Evolutionary conservation across 2,329 filamentous ascomycete species (phyloP).

Genomic region (Ophiostoma piceae): DNA sequence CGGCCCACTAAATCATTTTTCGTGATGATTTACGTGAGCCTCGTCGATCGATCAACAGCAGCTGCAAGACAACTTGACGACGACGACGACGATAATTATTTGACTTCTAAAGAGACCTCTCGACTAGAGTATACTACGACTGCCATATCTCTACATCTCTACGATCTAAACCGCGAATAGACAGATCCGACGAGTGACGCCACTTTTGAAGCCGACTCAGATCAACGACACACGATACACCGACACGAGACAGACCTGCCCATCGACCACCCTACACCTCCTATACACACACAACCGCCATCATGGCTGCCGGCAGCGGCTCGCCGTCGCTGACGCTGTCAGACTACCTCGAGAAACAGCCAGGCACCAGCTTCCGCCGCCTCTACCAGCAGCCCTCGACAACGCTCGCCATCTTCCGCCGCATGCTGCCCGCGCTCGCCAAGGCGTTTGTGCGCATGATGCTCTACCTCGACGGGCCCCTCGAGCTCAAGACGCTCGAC

Average conservation of each 20-base stretch:
- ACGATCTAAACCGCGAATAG: background rate
- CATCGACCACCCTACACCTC: background rate
- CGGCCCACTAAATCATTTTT: conserved; percentile 9
- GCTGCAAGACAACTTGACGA: background rate
- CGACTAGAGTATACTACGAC: background rate
- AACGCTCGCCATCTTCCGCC: conserved; percentile 88
- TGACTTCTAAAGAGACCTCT: too few species aligned
- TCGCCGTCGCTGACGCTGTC: conserved; percentile 57
- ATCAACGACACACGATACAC: background rate
- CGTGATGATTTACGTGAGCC: background rate
- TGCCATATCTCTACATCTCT: background rate
- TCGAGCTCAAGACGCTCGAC: conserved; percentile 76
- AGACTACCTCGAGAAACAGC: conserved; percentile 89
- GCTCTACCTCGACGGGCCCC: conserved; percentile 79
- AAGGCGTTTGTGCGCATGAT: conserved; percentile 96
- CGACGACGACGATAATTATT: background rate
- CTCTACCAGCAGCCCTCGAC: conserved; percentile 96
- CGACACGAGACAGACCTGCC: background rate
- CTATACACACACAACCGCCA: background rate
- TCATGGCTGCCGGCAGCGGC: conserved; percentile 16
- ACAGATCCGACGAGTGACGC: background rate
- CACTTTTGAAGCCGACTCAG: background rate
- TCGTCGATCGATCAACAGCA: background rate
- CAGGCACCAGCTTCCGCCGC: conserved; percentile 81
- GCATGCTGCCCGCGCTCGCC: conserved; percentile 91